Evolutionary conservation across 2,329 filamentous ascomycete genomes (phyloP), one percentile per base, ranked within the genome.

Genomic region (Trichoderma sp.): DNA sequence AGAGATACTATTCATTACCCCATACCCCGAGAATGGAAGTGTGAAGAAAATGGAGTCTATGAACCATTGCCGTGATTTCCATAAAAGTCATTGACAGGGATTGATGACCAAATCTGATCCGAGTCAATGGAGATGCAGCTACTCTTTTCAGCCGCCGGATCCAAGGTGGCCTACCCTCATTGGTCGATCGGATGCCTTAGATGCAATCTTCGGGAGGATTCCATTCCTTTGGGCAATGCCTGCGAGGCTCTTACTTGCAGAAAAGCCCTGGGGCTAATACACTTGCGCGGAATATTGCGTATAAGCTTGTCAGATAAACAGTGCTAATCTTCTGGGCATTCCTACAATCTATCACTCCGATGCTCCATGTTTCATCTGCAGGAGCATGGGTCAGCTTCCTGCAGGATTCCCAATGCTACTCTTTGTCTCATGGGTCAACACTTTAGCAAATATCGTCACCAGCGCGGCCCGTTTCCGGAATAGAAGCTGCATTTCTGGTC

Each of bases 141-240:
- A 34, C 57, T 53, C 57, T 14, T 69, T 69, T 34, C 66, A 36
- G 66, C 57, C 56, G 39, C 18, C n/a, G n/a, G 14, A 34, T 28
- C 9, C 56, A 34, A 24, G 28, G 26, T 28, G 28, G 39, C 26
- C n/a, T 56, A 14, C 21, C 26, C 43, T 57, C 24, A 71, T 71
- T 71, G 68, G 68, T 24, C 32, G 43, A 57, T 65, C 32, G 24
- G 34, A 66, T 51, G 30, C 43, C 61, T 36, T 47, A 66, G 61
- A 71, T 34, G 60, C 68, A 65, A 64, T 57, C 36, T 30, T 58
- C 34, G 57, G 66, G 57, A 61, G 24, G 56, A 61, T 34, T 28
- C 56, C 58, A 24, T 64, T 64, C 71, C 51, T 72, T 72, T 72
- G 30, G 71, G 71, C 60, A 72, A 72, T 70, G 21, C n/a, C 58